Evolutionary conservation across 2,329 filamentous ascomycete genomes (phyloP).

Genomic region (Neodidymelliopsis sp.): DNA sequence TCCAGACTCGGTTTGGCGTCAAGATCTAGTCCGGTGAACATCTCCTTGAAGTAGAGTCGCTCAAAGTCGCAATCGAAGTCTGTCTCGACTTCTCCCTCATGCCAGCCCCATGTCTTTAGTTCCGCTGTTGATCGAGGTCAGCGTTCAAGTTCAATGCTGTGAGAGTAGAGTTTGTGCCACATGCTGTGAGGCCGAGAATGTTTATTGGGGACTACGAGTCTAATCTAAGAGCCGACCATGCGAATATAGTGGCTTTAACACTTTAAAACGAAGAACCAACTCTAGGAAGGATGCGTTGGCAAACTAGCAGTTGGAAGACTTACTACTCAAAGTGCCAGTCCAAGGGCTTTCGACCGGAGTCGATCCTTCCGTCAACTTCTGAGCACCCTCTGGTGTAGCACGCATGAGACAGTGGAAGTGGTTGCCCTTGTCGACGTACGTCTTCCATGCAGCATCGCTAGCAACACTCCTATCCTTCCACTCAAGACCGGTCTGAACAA

Average conservation of each 20-base stretch:
- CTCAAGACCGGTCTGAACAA: neutral
- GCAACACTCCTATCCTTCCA: slow-evolving; percentile 9
- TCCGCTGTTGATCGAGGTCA: neutral
- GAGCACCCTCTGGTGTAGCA: slow-evolving; percentile 3
- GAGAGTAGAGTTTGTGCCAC: no score
- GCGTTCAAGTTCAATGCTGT: no score
- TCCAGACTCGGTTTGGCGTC: slow-evolving; percentile 3
- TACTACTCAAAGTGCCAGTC: neutral
- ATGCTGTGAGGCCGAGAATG: no score
- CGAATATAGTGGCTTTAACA: no score
- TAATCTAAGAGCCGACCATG: no score
- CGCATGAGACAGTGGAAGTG: slow-evolving; percentile 2
- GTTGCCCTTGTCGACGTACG: neutral
- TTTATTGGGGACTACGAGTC: no score
- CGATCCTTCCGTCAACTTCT: neutral
- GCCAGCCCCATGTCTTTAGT: neutral
- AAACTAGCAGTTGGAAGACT: neutral
- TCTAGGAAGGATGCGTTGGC: no score
- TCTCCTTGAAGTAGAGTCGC: neutral
- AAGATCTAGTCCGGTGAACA: neutral
- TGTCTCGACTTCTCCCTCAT: neutral
- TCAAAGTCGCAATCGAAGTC: slow-evolving; percentile 7
- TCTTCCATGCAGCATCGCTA: slow-evolving; percentile 11
- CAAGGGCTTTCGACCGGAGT: neutral
- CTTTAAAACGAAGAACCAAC: no score